Conservation (phyloP, 306 rosid species). For the Vigna trinervia region DNA sequence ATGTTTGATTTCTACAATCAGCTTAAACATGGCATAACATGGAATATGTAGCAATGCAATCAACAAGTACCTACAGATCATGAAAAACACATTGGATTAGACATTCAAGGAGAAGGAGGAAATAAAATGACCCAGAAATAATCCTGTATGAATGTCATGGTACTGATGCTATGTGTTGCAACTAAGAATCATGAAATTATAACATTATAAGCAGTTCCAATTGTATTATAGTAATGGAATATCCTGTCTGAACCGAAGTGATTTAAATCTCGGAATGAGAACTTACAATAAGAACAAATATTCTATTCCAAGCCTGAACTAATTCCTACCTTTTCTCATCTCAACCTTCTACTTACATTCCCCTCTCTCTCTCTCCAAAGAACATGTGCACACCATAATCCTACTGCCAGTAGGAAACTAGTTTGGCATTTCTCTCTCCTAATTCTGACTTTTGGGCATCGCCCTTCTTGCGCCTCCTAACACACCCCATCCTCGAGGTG, state of each 20-base stretch:
- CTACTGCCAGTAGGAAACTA: no score
- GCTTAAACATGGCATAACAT: constrained; percentile 55
- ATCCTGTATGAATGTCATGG: background rate
- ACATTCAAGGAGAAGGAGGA: background rate
- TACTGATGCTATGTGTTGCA: background rate
- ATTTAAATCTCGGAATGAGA: background rate
- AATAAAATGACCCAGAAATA: background rate
- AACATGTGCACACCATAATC: no score
- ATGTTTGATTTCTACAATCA: constrained; percentile 49
- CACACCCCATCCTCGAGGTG: no score
- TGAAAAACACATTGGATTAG: constrained; percentile 20
- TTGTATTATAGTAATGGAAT: background rate
- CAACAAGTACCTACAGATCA: constrained; percentile 53
- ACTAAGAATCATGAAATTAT: no score
- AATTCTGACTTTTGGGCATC: no score
- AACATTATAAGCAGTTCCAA: background rate
- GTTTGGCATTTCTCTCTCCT: no score
- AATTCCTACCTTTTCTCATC: no score
- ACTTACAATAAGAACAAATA: background rate
- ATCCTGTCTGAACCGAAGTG: background rate
- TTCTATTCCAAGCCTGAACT: no score
- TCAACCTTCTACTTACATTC: no score
- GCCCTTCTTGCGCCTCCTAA: no score
- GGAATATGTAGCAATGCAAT: constrained; percentile 56
- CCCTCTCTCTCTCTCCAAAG: no score